Evolutionary conservation across 2,329 filamentous ascomycete genomes (phyloP), one percentile per base, ranked within the genome.

Genomic region (Xenosphaeropsis pyriputrescens): DNA sequence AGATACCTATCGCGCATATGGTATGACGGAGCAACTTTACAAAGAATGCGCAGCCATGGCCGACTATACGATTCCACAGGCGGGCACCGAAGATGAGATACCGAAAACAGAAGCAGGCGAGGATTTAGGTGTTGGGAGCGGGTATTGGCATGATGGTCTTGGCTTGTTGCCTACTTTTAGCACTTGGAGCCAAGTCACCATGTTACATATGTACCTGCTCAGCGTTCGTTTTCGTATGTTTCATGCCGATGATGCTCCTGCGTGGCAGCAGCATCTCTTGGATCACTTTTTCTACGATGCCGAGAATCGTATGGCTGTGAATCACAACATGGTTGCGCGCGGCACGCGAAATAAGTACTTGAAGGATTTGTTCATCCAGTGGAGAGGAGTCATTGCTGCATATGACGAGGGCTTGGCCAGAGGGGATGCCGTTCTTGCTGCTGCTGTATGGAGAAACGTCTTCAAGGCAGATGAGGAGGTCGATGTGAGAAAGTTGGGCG

Each of bases 241-340:
- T 49, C 78, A 84, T 16, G 64, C 68, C 38, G 71, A 79, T 16
- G 67, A 72, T 47, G 77, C 82, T 47, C 70, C 74, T 43, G 71
- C 75, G 40, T 94, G 86, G 77, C 85, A 93, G 58, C 82, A 86
- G 52, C 84, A 94, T 62, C 70, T 98, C 45, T 75, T 91, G 34
- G 88, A 98, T 62, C 86, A 96, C 59, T 95, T 93, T 68, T 96
- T 89, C 67, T 85, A 84, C 64, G 79, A 83, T 51, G 83, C 82
- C 51, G 85, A 93, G 63, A 78, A 82, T 57, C 73, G 77, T 52
- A 89, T 93, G 74, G 81, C 83, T 43, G 66, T 82, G 44, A 73
- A 79, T 55, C 89, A 94, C 66, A 79, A 79, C 47, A 68, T 79
- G 58, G 61, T 62, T 19, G 72, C 72, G 41, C 64, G 68, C 38